Conservation (phyloP, 2,329 filamentous ascomycete genomes). For the Orbilia quercus region DNA sequence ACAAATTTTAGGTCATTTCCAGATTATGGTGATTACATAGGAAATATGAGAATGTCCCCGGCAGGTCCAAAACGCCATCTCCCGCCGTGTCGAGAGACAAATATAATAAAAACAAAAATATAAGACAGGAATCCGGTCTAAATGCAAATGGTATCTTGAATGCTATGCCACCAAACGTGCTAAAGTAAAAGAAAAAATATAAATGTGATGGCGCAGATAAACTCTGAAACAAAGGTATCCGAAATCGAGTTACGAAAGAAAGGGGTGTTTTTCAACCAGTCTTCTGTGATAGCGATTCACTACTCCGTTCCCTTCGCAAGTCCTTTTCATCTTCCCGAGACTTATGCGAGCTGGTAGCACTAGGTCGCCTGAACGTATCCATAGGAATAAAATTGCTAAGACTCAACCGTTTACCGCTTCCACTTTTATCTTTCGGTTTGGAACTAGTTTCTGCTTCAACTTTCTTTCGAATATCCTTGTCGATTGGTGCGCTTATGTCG, state of each 20-base stretch:
- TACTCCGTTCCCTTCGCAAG: slow-evolving; percentile 41
- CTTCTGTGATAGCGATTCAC: slow-evolving; percentile 31
- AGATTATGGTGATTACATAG: slow-evolving; percentile 16
- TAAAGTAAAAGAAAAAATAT: slow-evolving; percentile 10
- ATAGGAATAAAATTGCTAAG: slow-evolving; percentile 51
- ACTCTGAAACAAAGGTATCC: too few relatives aligned
- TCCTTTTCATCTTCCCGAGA: slow-evolving; percentile 51
- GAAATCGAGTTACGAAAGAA: too few relatives aligned
- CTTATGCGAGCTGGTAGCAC: slow-evolving; percentile 42
- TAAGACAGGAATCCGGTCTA: slow-evolving; percentile 26
- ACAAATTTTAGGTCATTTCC: slow-evolving; percentile 11
- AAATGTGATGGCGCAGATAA: too few relatives aligned
- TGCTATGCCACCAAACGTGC: slow-evolving; percentile 31
- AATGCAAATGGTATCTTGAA: slow-evolving; percentile 45
- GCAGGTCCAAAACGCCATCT: slow-evolving; percentile 40
- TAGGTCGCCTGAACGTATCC: slow-evolving; percentile 49
- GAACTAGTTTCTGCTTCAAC: slow-evolving; percentile 36
- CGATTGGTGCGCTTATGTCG: slow-evolving; percentile 50
- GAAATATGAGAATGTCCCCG: slow-evolving; percentile 1
- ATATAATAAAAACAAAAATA: slow-evolving; percentile 10
- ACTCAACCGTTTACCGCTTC: slow-evolving; percentile 34
- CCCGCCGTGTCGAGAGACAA: too few relatives aligned
- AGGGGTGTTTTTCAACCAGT: too few relatives aligned
- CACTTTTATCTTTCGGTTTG: slow-evolving; percentile 34
- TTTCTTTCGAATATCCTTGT: slow-evolving; percentile 49